These are phyloP conservation scores for Alternaria atra DNA, from an alignment of 2,329 filamentous ascomycete genomes.

Conservation along the genomic window DNA sequence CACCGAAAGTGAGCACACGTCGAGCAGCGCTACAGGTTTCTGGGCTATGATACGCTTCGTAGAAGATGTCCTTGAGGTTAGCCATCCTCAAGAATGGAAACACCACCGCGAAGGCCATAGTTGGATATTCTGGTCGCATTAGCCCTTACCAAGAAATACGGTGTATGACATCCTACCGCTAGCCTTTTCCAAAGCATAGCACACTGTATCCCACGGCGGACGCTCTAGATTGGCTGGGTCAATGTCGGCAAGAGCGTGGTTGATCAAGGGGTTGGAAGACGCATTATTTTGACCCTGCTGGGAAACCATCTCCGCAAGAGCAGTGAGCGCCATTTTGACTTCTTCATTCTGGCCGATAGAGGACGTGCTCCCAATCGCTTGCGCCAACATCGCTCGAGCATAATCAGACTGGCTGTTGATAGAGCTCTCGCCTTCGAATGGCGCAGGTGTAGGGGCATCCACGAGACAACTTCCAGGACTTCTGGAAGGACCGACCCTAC, in stretches of 20 bases:
- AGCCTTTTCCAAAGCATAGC: conserved; percentile 35
- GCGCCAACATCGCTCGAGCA: conserved; percentile 55
- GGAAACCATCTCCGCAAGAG: conserved; percentile 45
- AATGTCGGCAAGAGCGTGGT: conserved; percentile 34
- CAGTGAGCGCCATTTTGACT: conserved; percentile 43
- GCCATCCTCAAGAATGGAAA: conserved; percentile 44
- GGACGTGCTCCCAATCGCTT: conserved; percentile 49
- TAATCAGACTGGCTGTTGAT: conserved; percentile 60
- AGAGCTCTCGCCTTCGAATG: conserved; percentile 62
- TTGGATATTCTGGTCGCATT: conserved; percentile 35
- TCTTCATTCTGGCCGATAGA: conserved; percentile 47
- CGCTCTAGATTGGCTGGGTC: conserved; percentile 39
- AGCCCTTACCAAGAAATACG: background rate
- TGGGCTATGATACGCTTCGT: conserved; percentile 37
- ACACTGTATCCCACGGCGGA: conserved; percentile 43
- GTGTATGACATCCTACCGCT: conserved; percentile 33
- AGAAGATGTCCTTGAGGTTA: conserved; percentile 35
- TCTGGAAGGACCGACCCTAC: conserved; percentile 22
- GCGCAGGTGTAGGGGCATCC: conserved; percentile 34
- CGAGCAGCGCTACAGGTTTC: conserved; percentile 30
- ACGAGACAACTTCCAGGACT: conserved; percentile 32
- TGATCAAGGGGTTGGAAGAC: conserved; percentile 31
- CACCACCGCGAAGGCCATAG: conserved; percentile 43
- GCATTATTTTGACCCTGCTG: conserved; percentile 32
- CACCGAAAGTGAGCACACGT: conserved; percentile 41